These are phyloP conservation scores for Arctostaphylos glauca DNA, from an alignment of 148 eudicot genomes.

Conservation along the genomic window DNA sequence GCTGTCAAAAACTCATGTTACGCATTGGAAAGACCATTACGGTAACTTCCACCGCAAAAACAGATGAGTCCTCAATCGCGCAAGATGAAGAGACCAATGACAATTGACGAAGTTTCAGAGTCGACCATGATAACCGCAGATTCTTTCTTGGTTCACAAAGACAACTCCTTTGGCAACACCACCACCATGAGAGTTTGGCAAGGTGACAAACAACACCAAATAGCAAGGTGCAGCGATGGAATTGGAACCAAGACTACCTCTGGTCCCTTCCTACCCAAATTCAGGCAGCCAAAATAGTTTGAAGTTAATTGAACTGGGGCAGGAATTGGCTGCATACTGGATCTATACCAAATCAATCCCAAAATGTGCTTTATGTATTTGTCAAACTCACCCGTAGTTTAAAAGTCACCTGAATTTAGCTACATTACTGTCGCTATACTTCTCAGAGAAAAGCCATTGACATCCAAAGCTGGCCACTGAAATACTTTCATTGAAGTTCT, in stretches of 20 bases:
- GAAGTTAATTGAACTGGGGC: neutral
- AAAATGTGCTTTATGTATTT: neutral
- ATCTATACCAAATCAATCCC: slow-evolving; percentile 7
- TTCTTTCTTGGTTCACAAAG: neutral
- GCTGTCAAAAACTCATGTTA: neutral
- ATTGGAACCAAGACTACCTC: neutral
- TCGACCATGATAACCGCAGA: neutral
- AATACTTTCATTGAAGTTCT: neutral
- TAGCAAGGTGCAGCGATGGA: neutral
- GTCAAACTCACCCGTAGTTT: neutral
- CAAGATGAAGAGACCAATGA: neutral
- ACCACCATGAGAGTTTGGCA: slow-evolving; percentile 3
- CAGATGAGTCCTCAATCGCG: slow-evolving; percentile 15
- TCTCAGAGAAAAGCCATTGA: neutral
- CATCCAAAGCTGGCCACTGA: neutral
- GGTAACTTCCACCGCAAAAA: neutral
- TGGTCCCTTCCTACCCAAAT: neutral
- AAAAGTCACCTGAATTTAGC: slow-evolving; percentile 1
- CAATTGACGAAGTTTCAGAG: neutral
- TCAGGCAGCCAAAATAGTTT: neutral
- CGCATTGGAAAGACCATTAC: neutral
- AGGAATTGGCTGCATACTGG: neutral
- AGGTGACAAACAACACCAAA: neutral
- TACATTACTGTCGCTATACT: neutral
- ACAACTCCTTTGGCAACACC: neutral